A percentile compares a stretch with the other conserved stretches of the same genome.
phyloP scores from a whole-genome alignment of 2,329 filamentous ascomycete genomes.

The Pseudocercospora pini-densiflorae region DNA sequence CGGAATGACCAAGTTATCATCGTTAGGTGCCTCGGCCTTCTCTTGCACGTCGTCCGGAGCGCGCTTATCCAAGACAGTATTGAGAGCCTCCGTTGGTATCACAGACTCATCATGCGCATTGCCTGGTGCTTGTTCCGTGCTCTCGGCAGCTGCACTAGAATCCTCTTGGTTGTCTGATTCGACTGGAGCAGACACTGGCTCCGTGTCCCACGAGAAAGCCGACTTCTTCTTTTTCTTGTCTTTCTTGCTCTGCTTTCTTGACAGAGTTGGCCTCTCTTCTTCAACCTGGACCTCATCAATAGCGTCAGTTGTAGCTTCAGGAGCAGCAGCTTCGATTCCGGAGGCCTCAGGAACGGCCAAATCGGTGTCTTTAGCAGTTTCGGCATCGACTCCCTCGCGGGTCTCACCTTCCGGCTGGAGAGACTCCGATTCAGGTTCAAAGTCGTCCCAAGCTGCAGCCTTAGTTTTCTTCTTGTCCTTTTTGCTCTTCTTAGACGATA shows the following conservation, averaged over 20 bases:
- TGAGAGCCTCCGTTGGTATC: neutral
- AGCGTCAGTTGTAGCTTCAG: neutral
- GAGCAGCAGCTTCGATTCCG: neutral
- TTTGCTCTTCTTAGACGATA: conserved; percentile 31
- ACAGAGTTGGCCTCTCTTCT: conserved; percentile 12
- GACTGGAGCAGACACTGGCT: conserved; percentile 9
- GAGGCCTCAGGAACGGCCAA: neutral
- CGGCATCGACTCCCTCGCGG: neutral
- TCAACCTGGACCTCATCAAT: neutral
- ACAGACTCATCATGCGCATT: neutral
- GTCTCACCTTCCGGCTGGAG: neutral
- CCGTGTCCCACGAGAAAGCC: conserved; percentile 11
- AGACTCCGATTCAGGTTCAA: conserved; percentile 10
- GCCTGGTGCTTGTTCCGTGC: neutral
- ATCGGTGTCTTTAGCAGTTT: neutral
- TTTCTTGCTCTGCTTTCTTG: conserved; percentile 44
- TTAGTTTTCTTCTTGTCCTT: conserved; percentile 26
- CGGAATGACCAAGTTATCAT: neutral
- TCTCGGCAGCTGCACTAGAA: neutral
- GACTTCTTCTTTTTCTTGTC: conserved; percentile 45
- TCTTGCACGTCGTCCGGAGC: neutral
- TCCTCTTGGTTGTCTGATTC: neutral
- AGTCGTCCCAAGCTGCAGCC: conserved; percentile 13
- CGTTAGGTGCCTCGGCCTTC: neutral
- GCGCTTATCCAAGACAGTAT: neutral